Evolutionary conservation across 768 basidiomycete species (phyloP).

Genomic region (Heimioporus sp.): DNA sequence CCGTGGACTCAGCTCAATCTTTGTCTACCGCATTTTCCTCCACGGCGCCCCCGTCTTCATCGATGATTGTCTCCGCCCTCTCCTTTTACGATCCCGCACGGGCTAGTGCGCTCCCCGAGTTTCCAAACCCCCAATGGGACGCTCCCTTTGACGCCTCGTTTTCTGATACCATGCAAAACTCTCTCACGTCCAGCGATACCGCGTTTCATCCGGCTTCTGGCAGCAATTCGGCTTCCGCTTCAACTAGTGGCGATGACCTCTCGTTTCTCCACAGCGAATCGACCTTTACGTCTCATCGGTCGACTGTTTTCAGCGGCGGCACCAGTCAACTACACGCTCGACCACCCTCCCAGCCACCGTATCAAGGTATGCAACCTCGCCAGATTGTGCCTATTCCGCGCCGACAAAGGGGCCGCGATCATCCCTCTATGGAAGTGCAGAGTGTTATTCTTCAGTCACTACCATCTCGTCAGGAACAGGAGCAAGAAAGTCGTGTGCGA

Average conservation of each 20-base stretch:
- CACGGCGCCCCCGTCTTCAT: not conserved
- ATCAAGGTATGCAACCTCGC: slow-evolving; percentile 4
- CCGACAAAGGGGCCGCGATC: not conserved
- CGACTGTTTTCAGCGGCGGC: not conserved
- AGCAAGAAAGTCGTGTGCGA: slow-evolving; percentile 11
- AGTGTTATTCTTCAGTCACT: not conserved
- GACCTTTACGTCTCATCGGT: not conserved
- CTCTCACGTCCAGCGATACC: not conserved
- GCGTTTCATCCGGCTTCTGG: not conserved
- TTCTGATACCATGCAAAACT: not conserved
- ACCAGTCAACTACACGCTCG: not conserved
- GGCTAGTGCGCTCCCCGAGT: slow-evolving; percentile 34
- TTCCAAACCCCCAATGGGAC: slow-evolving; percentile 38
- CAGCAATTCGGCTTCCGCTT: not conserved
- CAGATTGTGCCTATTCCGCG: slow-evolving; percentile 12
- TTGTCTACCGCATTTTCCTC: slow-evolving; percentile 2
- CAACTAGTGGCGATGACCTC: not conserved
- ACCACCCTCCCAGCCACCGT: not conserved
- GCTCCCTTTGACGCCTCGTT: slow-evolving; percentile 14
- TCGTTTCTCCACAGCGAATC: not conserved
- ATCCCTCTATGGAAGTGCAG: not conserved
- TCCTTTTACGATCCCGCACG: slow-evolving; percentile 53
- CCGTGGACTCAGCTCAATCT: not conserved
- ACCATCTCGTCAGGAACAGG: not conserved
- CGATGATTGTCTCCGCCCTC: slow-evolving; percentile 55